Evolutionary conservation across 805 yeast species (phyloP).

Genomic region (Citeromyces matritensis): DNA sequence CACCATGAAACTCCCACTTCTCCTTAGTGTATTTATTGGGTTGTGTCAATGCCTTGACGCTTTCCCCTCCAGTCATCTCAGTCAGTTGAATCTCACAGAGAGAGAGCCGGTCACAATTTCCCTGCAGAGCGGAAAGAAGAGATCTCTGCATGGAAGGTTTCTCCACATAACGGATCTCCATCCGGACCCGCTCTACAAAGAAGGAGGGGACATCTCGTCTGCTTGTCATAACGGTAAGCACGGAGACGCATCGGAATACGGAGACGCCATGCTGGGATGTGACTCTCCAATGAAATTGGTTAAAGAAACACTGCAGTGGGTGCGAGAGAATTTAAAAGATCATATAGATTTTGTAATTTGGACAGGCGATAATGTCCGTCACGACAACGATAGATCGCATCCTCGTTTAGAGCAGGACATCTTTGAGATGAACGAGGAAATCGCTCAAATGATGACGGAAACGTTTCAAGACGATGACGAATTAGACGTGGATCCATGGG

Average conservation of each 20-base stretch:
- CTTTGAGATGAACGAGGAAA: slow-evolving; percentile 47
- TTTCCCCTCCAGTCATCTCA: no score
- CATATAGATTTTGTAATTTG: slow-evolving; percentile 76
- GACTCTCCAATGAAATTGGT: slow-evolving; percentile 57
- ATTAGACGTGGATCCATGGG: slow-evolving; percentile 7
- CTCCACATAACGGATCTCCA: slow-evolving; percentile 81
- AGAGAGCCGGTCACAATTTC: no score
- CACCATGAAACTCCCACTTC: no score
- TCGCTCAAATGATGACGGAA: slow-evolving; percentile 35
- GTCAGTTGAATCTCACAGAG: no score
- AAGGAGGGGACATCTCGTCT: slow-evolving; percentile 29
- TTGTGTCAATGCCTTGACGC: no score
- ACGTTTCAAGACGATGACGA: slow-evolving; percentile 21
- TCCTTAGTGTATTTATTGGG: no score
- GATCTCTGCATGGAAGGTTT: slow-evolving; percentile 53
- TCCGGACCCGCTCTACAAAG: slow-evolving; percentile 56
- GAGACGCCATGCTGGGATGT: slow-evolving; percentile 66
- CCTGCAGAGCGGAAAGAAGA: slow-evolving; percentile 1
- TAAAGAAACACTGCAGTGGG: slow-evolving; percentile 53
- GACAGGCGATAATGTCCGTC: slow-evolving; percentile 86
- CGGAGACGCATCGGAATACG: slow-evolving; percentile 49
- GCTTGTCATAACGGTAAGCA: slow-evolving; percentile 35
- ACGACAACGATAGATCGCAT: slow-evolving; percentile 58
- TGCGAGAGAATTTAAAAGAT: slow-evolving; percentile 46
- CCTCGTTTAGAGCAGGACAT: slow-evolving; percentile 69